Base-by-base conservation (phyloP, 1,139 yeast species). In the Nakaseomyces kungkrabaensis region DNA sequence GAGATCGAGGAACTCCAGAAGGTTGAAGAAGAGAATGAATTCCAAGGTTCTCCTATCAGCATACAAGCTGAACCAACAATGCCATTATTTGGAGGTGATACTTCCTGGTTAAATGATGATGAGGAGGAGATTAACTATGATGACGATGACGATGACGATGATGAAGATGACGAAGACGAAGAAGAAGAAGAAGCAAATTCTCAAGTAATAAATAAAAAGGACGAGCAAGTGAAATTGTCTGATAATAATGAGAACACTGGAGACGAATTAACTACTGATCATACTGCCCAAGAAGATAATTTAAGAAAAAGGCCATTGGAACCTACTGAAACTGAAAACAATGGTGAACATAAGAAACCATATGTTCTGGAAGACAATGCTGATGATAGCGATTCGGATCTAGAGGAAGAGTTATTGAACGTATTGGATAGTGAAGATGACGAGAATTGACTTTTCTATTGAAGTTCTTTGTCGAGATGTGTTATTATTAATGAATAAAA, bases 341-440 rank as follows among this genome's bases (percentile, higher is more conserved):
- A 25, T 54, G 25, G 26, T 54, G 42, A 38, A 24, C 17, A 25
- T 38, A 38, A 38, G 11, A 38, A 51, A 17, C 37, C 36, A 13
- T 25, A 49, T 8, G 41, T 45, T 27, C 36, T 37, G 7, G 49
- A 34, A 22, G 6, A 22, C n/a, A 1, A 46, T 47, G 52, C 37
- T 26, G 60, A 54, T 10, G 63, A 59, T 4, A 58, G 60, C 43
- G 68, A 61, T 27, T 69, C 69, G n/a, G 72, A 63, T 37, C 56
- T 72, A 43, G 74, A 72, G 47, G 70, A 68, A 33, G 75, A 72
- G 54, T 61, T 72, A 24, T 48, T 67, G 47, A 59, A 60, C 40
- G 67, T 65, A 50, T 51, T 66, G 25, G 67, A 61, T 38, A 56
- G 49, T 24, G 38, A 40, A 7, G 42, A 38, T 17, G 41, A 37